Percentiles rank a stretch among this genome's conserved stretches.
Conservation (phyloP, 495 filamentous ascomycete species). For the Penicillium psychrofluorescens region DNA sequence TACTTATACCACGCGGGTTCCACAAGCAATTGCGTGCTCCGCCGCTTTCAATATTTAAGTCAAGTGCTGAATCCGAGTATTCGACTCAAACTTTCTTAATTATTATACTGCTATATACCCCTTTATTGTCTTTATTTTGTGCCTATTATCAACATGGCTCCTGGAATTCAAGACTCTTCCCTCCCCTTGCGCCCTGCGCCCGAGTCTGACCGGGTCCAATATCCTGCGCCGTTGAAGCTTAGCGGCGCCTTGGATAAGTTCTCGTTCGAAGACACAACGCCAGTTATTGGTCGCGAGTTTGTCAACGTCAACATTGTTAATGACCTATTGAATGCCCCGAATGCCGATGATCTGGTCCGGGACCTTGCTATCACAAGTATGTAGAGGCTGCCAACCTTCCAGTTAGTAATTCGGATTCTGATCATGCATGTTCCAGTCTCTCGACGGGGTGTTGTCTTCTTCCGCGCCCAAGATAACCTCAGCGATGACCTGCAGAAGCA, state of each 20-base stretch:
- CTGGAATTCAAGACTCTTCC: neutral
- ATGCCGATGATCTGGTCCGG: conserved; percentile 12
- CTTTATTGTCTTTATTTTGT: neutral
- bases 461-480: conserved; percentile 56
- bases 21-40: no score
- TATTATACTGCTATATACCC: no score
- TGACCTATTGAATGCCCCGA: conserved; percentile 11
- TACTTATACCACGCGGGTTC: no score
- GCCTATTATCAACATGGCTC: conserved; percentile 5
- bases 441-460: conserved; percentile 66
- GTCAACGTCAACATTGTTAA: conserved; percentile 13
- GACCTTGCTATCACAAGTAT: conserved; percentile 17
- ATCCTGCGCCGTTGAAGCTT: conserved; percentile 23
- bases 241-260: conserved; percentile 47
- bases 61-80: neutral
- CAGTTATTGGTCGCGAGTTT: conserved; percentile 18
- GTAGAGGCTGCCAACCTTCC: neutral
- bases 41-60: neutral
- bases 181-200: conserved; percentile 5
- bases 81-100: neutral
- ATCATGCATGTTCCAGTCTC: conserved; percentile 43
- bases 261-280: conserved; percentile 22
- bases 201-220: conserved; percentile 1
- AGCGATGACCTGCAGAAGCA: conserved; percentile 56
- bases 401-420: neutral